A percentile compares a stretch with the other conserved stretches of the same genome.
Evolutionary conservation across 441 rosid genomes (phyloP).

Genomic region (Breynia disticha): DNA sequence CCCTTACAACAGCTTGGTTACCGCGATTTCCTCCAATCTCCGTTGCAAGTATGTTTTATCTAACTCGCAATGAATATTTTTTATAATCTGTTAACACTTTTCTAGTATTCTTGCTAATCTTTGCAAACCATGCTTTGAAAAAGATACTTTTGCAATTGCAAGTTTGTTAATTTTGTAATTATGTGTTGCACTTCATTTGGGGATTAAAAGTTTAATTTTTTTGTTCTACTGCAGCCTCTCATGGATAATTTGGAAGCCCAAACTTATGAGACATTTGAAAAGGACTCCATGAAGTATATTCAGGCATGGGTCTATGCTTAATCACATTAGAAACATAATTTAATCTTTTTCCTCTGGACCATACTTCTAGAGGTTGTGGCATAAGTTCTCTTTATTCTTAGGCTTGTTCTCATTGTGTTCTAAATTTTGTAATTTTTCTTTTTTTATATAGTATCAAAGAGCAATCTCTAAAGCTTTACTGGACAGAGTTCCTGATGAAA

Average conservation of each 20-base stretch:
- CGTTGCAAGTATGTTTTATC: constrained; percentile 72
- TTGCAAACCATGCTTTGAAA: too few species aligned
- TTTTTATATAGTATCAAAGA: constrained; percentile 71
- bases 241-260: constrained; percentile 99
- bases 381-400: too few species aligned
- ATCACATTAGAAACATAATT: neutral
- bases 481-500: constrained; percentile 78
- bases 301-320: constrained; percentile 43
- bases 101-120: too few species aligned
- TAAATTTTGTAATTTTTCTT: constrained; percentile 13
- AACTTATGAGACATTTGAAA: constrained; percentile 98
- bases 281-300: constrained; percentile 71
- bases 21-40: constrained; percentile 89
- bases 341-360: neutral
- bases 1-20: constrained; percentile 64
- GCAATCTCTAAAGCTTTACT: constrained; percentile 78
- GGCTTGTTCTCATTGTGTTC: neutral
- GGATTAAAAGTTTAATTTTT: constrained; percentile 9
- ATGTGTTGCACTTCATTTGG: neutral
- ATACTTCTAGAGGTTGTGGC: neutral
- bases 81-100: too few species aligned
- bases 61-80: neutral
- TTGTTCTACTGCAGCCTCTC: constrained; percentile 58
- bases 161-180: too few species aligned
- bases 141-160: too few species aligned